Percentiles rank a stretch among this genome's conserved stretches.
Conservation (phyloP, 345 rosid genomes). For the Linum trigynum region DNA sequence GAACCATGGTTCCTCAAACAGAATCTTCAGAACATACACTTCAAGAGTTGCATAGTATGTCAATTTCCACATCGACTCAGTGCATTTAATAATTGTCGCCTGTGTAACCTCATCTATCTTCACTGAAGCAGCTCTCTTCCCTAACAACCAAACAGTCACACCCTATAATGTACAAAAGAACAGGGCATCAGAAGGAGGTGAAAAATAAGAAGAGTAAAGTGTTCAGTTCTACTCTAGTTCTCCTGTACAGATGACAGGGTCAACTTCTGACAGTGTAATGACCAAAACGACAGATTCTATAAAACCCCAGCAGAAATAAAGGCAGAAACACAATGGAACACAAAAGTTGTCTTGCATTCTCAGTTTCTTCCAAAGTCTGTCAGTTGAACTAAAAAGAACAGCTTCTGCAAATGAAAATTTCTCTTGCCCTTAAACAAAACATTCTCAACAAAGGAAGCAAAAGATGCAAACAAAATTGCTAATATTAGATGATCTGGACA, state of each 20-base stretch:
- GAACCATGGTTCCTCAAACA: constrained; percentile 66
- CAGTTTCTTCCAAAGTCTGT: too few relatives aligned
- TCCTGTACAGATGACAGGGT: too few relatives aligned
- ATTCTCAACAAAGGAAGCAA: not conserved
- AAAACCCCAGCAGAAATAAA: too few relatives aligned
- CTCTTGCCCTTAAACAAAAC: not conserved
- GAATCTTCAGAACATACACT: constrained; percentile 41
- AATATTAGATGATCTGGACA: not conserved
- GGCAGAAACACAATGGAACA: too few relatives aligned
- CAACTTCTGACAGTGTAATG: too few relatives aligned
- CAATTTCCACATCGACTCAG: constrained; percentile 90
- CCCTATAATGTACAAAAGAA: constrained; percentile 33
- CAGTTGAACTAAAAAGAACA: not conserved
- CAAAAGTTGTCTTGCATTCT: too few relatives aligned
- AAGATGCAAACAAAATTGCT: not conserved
- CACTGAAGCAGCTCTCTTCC: constrained; percentile 25
- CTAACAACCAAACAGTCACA: constrained; percentile 52
- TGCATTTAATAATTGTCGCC: constrained; percentile 56
- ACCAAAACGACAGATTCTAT: too few relatives aligned
- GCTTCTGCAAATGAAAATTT: not conserved
- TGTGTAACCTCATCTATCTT: constrained; percentile 41
- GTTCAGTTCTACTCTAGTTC: too few relatives aligned
- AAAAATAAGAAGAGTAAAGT: not conserved
- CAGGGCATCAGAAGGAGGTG: constrained; percentile 6
- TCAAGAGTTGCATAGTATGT: constrained; percentile 63